A percentile compares a stretch with the other conserved stretches of the same genome.
These are phyloP conservation scores for Omphalotus guepiniiformis DNA, from an alignment of 768 basidiomycete genomes.

Conservation along the genomic window DNA sequence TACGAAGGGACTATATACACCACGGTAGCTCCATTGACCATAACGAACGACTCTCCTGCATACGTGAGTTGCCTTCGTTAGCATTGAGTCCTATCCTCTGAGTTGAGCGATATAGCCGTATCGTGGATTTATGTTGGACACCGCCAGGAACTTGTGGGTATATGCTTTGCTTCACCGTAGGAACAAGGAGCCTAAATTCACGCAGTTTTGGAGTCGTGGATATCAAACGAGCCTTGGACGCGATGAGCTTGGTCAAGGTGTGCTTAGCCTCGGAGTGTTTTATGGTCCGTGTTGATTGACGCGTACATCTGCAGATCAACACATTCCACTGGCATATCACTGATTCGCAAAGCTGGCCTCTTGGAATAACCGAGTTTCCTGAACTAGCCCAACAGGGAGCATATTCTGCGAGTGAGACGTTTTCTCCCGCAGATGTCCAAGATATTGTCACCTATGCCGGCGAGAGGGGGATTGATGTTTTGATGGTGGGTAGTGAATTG, in stretches of 20 bases:
- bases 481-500: slow-evolving; percentile 34
- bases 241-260: slow-evolving; percentile 73
- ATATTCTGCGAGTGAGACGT: slow-evolving; percentile 53
- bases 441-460: slow-evolving; percentile 66
- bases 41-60: slow-evolving; percentile 56
- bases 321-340: slow-evolving; percentile 84
- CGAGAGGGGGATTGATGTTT: slow-evolving; percentile 71
- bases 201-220: slow-evolving; percentile 57
- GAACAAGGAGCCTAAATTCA: slow-evolving; percentile 7
- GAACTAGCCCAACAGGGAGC: slow-evolving; percentile 62
- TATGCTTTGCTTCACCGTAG: slow-evolving; percentile 4
- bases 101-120: slow-evolving; percentile 43
- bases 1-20: slow-evolving; percentile 44
- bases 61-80: slow-evolving; percentile 41
- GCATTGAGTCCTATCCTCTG: neutral
- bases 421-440: slow-evolving; percentile 51
- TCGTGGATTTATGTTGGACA: slow-evolving; percentile 79
- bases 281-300: neutral
- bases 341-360: slow-evolving; percentile 79
- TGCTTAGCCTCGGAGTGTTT: neutral
- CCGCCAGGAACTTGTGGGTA: slow-evolving; percentile 67
- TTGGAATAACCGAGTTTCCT: slow-evolving; percentile 56
- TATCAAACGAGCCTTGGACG: slow-evolving; percentile 65
- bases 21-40: slow-evolving; percentile 50
- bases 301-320: slow-evolving; percentile 44